These are phyloP conservation scores for Coemansia sp. DNA, from an alignment of 192 early-diverging fungal species.

Conservation along the genomic window DNA sequence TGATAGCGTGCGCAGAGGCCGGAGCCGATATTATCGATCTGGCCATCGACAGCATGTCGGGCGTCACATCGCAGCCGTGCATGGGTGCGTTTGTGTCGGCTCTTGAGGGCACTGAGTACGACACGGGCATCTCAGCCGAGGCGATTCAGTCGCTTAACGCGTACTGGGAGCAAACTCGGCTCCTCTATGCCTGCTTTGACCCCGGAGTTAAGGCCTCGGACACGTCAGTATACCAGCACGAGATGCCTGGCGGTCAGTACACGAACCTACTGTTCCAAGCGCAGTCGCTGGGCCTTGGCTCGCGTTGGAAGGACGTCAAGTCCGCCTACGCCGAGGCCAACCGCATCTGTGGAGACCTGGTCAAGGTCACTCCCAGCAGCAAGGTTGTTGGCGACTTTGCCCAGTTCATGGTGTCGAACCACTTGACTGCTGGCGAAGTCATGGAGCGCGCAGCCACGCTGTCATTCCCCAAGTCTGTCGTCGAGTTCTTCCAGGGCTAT, in stretches of 20 bases:
- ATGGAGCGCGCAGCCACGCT: constrained; percentile 73
- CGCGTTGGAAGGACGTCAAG: constrained; percentile 94
- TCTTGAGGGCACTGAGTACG: constrained; percentile 73
- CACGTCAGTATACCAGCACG: constrained; percentile 91
- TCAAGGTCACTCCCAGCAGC: constrained; percentile 97
- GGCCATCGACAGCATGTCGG: constrained; percentile 94
- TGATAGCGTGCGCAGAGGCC: constrained; percentile 88
- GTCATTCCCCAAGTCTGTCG: constrained; percentile 90
- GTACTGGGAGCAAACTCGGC: constrained; percentile 96
- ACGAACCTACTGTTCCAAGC: constrained; percentile 98
- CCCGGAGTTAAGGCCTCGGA: constrained; percentile 83
- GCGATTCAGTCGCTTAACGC: constrained; percentile 82
- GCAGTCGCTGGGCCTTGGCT: constrained; percentile 90
- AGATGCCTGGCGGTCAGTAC: constrained; percentile 99
- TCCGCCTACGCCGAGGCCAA: constrained; percentile 89
- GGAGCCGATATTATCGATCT: constrained; percentile 94
- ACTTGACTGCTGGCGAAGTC: constrained; percentile 75
- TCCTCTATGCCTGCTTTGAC: constrained; percentile 97
- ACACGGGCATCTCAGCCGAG: constrained; percentile 85
- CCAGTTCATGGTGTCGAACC: constrained; percentile 96
- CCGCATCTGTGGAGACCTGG: constrained; percentile 90
- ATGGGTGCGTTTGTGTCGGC: constrained; percentile 94
- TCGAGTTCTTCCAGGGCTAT: constrained; percentile 97
- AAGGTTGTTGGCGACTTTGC: constrained; percentile 99
- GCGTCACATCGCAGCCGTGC: constrained; percentile 93